Base-by-base conservation (phyloP, 2,329 filamentous ascomycete species). In the Knufia fluminis region DNA sequence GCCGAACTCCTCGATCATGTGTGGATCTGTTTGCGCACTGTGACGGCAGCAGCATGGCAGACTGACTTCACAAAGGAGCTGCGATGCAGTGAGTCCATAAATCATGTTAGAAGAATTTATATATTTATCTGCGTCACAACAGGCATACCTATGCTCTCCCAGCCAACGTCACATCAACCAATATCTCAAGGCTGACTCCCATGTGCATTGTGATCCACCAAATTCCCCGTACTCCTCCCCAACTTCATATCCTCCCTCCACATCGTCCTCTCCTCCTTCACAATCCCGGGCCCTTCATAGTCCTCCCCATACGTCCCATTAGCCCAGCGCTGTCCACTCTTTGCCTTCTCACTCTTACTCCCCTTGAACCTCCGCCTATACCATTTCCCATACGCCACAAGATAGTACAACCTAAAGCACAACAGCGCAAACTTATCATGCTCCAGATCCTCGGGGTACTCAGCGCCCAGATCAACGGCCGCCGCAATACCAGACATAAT, bases 401-500 rank as follows among this genome's bases (percentile, higher is more conserved):
- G 62, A 51, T 82, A 82, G 55, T 83, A 83, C 51, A 83, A 60
- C 38, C 79, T 62, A 58, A 83, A 83, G 42, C 73, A 71, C 51
- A 82, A 58, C 48, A 83, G 71, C 0, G 80, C 76, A 58, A 80
- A 83, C 47, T 67, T 69, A 52, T 82, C 79, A n/a, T 77, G 64
- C 64, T 82, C 79, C 1, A 83, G 60, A 57, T 82, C 79, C 52
- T 75, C 76, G 1, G 71, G 69, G 57, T 86, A 86, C 1, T 72
- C 68, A 0, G 82, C 83, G 0, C 83, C 84, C 0, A 86, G 68
- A 41, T 79, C 76, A 48, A 84, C 83, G 0, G 83, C 84, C 1
- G 83, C 83, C 3, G 82, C 79, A 42, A 86, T 84, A 0, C 83
- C 83, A 49, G 76, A 80, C 44, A 87, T 80, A 50, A 81, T 80